phyloP scores from a whole-genome alignment of 768 basidiomycete genomes.

The Clitopilus passeckerianus region DNA sequence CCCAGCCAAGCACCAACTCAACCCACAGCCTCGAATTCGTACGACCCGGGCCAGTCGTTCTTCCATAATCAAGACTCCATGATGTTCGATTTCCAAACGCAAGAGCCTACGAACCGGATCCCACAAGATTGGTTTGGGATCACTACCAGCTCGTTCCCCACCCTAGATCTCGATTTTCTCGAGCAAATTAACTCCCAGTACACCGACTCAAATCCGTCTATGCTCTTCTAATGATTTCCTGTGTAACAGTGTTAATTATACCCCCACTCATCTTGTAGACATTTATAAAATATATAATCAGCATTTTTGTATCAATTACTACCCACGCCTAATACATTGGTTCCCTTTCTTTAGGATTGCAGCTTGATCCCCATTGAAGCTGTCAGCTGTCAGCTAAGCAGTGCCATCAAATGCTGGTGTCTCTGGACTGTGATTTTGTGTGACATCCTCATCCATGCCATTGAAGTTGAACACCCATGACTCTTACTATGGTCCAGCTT shows the following conservation, averaged over 20 bases:
- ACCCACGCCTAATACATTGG: no score
- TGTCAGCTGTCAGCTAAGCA: no score
- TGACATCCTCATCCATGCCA: background rate
- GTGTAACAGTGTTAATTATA: background rate
- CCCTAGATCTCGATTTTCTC: background rate
- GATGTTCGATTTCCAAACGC: background rate
- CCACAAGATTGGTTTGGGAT: background rate
- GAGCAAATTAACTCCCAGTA: background rate
- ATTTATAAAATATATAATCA: background rate
- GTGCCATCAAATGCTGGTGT: no score
- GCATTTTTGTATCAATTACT: background rate
- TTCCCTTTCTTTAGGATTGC: no score
- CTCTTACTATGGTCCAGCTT: conserved; percentile 61
- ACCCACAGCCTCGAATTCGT: background rate
- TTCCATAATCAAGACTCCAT: background rate
- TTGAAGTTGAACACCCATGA: conserved; percentile 27
- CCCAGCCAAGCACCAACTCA: background rate
- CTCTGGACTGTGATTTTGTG: no score
- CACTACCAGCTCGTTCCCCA: background rate
- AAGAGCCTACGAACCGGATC: background rate
- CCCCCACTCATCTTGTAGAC: background rate
- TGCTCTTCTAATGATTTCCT: background rate
- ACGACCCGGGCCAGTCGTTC: background rate
- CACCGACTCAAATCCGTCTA: background rate
- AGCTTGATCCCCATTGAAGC: no score